Conservation (phyloP, 2,329 filamentous ascomycete species). For the Neofusicoccum sp. region DNA sequence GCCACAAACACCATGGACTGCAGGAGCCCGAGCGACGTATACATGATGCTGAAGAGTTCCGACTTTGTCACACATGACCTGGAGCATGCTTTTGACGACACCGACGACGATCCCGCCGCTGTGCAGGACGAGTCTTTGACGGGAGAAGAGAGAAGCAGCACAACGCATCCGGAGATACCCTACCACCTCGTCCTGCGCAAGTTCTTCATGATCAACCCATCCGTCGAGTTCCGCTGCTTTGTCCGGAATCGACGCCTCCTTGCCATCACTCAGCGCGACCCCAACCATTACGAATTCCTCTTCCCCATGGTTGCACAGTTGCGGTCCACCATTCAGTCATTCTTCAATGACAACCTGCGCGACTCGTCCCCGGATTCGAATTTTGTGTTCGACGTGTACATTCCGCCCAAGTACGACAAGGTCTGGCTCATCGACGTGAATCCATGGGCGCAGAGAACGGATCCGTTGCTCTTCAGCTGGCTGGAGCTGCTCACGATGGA, state of each 20-base stretch:
- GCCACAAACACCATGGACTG: constrained; percentile 91
- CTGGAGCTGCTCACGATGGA: constrained; percentile 76
- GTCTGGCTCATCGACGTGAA: constrained; percentile 94
- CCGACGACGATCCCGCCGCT: constrained; percentile 33
- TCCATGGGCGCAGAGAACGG: constrained; percentile 87
- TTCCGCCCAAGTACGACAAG: constrained; percentile 72
- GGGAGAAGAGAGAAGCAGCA: constrained; percentile 30
- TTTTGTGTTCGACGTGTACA: constrained; percentile 91
- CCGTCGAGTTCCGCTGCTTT: constrained; percentile 94
- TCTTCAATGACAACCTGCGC: constrained; percentile 75
- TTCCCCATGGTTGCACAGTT: constrained; percentile 67
- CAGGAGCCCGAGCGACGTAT: constrained; percentile 84
- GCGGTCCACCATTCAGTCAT: constrained; percentile 68
- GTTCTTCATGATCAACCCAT: constrained; percentile 84
- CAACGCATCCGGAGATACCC: constrained; percentile 54
- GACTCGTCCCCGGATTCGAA: constrained; percentile 79
- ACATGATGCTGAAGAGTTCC: constrained; percentile 89
- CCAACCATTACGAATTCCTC: constrained; percentile 89
- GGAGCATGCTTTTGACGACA: constrained; percentile 88
- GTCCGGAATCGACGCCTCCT: constrained; percentile 81
- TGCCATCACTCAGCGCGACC: constrained; percentile 83
- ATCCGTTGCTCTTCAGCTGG: constrained; percentile 89
- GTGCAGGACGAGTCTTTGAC: not conserved
- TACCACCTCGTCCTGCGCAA: constrained; percentile 86
- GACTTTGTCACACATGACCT: constrained; percentile 95